Percentiles rank a stretch among this genome's conserved stretches.
Evolutionary conservation across 129 eudicot species (phyloP).

Genomic region (Ambrosia trifida): DNA sequence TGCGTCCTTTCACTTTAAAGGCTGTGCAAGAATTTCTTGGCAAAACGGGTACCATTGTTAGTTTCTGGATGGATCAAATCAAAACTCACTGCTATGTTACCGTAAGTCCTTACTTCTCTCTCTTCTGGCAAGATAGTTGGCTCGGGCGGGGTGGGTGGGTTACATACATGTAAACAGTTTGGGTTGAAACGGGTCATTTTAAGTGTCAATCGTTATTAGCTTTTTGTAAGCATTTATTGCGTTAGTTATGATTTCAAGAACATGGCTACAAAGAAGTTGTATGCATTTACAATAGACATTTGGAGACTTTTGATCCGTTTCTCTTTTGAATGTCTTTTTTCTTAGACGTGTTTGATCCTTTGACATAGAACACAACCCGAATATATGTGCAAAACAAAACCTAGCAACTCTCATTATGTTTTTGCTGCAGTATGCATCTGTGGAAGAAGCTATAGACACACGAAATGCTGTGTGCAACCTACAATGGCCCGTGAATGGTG

Average conservation of each 20-base stretch:
- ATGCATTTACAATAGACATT: neutral
- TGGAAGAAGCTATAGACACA: constrained; percentile 86
- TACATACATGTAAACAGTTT: neutral
- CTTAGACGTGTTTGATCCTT: neutral
- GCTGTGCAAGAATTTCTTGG: constrained; percentile 97
- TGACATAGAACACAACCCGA: neutral
- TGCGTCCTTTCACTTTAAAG: constrained; percentile 93
- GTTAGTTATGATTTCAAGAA: neutral
- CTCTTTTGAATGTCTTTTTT: neutral
- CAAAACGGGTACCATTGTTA: constrained; percentile 70
- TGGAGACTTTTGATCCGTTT: neutral
- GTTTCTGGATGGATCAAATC: constrained; percentile 98
- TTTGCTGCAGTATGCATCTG: constrained; percentile 68
- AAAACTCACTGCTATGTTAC: constrained; percentile 95
- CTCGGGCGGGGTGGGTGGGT: neutral
- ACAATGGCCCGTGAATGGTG: constrained; percentile 94
- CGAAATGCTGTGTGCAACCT: constrained; percentile 84
- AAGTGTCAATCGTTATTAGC: neutral
- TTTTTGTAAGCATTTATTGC: neutral
- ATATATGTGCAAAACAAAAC: neutral
- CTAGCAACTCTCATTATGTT: neutral
- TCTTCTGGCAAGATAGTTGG: constrained; percentile 1
- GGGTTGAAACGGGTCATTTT: neutral
- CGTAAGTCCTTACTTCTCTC: constrained; percentile 40
- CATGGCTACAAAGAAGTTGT: neutral